These are phyloP conservation scores for Aurifilum marmelostoma DNA, from an alignment of 2,329 filamentous ascomycete genomes.

Conservation along the genomic window DNA sequence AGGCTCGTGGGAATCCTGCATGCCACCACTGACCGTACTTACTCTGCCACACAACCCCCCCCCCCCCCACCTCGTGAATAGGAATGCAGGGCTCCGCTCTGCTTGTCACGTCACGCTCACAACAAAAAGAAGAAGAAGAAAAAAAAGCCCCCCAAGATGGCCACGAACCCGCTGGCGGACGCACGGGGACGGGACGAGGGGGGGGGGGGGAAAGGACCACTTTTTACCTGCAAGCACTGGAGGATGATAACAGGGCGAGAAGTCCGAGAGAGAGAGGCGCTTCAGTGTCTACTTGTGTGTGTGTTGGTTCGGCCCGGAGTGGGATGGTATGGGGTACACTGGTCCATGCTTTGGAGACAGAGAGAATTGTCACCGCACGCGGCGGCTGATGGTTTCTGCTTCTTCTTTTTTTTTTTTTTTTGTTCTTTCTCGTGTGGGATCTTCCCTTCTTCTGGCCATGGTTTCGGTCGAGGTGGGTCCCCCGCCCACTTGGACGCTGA, in stretches of 20 bases:
- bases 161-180: conserved; percentile 1
- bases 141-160: too few species aligned
- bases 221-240: not conserved
- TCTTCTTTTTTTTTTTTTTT: too few species aligned
- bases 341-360: not conserved
- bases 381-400: conserved; percentile 12
- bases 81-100: not conserved
- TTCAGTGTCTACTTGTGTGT: not conserved
- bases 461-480: conserved; percentile 7
- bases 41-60: too few species aligned
- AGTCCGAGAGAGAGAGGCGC: not conserved
- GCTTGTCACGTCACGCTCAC: not conserved
- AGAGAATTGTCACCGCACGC: conserved; percentile 7
- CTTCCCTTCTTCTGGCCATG: not conserved
- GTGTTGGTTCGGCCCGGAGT: not conserved
- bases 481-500: conserved; percentile 12
- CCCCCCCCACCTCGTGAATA: not conserved
- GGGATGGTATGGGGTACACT: not conserved
- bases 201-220: not conserved
- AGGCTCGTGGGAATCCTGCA: not conserved
- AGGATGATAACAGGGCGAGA: not conserved
- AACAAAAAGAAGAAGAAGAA: too few species aligned
- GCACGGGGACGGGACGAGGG: not conserved
- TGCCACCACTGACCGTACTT: not conserved
- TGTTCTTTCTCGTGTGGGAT: not conserved